phyloP scores from a whole-genome alignment of 225 moss, liverwort and hornwort genomes.

The Pseudoscleropodium purum region DNA sequence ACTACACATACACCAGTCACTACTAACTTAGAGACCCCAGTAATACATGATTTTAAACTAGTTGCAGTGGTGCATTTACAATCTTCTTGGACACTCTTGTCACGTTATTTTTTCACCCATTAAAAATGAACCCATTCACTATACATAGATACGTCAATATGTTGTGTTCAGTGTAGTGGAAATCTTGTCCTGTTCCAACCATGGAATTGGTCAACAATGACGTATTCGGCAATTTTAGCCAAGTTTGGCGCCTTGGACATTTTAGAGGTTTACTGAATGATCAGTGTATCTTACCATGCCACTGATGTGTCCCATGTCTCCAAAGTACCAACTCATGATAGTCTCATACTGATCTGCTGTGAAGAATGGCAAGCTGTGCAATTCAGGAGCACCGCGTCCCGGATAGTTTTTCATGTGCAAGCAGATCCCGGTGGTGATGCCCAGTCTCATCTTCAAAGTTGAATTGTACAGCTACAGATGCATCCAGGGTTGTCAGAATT shows the following conservation, averaged over 20 bases:
- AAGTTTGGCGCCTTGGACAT: background rate
- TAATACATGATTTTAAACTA: background rate
- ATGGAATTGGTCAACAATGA: background rate
- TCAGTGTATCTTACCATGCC: constrained; percentile 4
- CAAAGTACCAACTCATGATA: constrained; percentile 43
- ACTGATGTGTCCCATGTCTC: constrained; percentile 36
- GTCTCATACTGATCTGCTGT: constrained; percentile 39
- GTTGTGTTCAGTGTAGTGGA: background rate
- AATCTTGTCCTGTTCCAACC: background rate
- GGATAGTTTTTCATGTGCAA: constrained; percentile 36
- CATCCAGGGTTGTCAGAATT: background rate
- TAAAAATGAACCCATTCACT: background rate
- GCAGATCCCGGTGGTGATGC: constrained; percentile 35
- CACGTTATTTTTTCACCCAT: background rate
- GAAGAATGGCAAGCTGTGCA: constrained; percentile 18
- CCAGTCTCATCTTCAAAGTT: constrained; percentile 21
- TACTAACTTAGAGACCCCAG: background rate
- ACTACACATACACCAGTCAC: background rate
- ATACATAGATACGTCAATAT: background rate
- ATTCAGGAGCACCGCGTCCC: constrained; percentile 21
- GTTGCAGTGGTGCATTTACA: background rate
- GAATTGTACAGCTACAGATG: constrained; percentile 31
- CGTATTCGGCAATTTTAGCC: background rate
- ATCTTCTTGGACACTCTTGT: background rate
- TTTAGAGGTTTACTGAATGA: too few species aligned